A percentile compares a stretch with the other conserved stretches of the same genome.
Conservation (phyloP, 2,329 filamentous ascomycete species). For the Arthroderma sp. region DNA sequence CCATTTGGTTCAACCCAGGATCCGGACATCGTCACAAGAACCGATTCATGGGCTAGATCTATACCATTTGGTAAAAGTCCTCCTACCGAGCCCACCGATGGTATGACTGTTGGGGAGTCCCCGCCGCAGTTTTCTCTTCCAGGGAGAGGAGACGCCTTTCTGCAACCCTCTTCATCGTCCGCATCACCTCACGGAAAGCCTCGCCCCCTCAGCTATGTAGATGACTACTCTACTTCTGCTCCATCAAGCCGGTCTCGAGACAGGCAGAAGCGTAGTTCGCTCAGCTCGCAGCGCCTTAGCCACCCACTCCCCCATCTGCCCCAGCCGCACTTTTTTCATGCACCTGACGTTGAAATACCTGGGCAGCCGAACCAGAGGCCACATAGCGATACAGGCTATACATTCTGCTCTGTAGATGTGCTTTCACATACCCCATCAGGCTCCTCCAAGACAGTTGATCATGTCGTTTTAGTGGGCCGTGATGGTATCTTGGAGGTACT, state of each 20-base stretch:
- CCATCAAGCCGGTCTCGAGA: conserved; percentile 25
- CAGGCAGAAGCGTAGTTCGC: conserved; percentile 26
- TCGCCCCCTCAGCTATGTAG: conserved; percentile 31
- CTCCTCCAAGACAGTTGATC: conserved; percentile 31
- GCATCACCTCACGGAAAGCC: conserved; percentile 29
- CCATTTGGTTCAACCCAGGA: conserved; percentile 18
- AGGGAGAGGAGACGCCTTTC: conserved; percentile 27
- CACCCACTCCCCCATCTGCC: conserved; percentile 57
- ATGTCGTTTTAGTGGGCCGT: conserved; percentile 64
- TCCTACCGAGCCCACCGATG: conserved; percentile 26
- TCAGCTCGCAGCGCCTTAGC: conserved; percentile 23
- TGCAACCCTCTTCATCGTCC: conserved; percentile 27
- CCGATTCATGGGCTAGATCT: conserved; percentile 32
- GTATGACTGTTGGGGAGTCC: conserved; percentile 23
- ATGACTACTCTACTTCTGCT: conserved; percentile 24
- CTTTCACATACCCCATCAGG: conserved; percentile 39
- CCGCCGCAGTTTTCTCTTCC: conserved; percentile 28
- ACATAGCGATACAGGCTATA: conserved; percentile 38
- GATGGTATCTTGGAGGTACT: conserved; percentile 70
- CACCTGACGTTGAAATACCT: conserved; percentile 56
- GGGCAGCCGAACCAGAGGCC: conserved; percentile 13
- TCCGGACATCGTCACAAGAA: conserved; percentile 24
- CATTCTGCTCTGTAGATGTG: conserved; percentile 70
- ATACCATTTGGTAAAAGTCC: conserved; percentile 34
- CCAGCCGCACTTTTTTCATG: conserved; percentile 64